Evolutionary conservation across 2,329 filamentous ascomycete species (phyloP), one percentile per base, ranked within the genome.

Genomic region (Xylaria sp.): DNA sequence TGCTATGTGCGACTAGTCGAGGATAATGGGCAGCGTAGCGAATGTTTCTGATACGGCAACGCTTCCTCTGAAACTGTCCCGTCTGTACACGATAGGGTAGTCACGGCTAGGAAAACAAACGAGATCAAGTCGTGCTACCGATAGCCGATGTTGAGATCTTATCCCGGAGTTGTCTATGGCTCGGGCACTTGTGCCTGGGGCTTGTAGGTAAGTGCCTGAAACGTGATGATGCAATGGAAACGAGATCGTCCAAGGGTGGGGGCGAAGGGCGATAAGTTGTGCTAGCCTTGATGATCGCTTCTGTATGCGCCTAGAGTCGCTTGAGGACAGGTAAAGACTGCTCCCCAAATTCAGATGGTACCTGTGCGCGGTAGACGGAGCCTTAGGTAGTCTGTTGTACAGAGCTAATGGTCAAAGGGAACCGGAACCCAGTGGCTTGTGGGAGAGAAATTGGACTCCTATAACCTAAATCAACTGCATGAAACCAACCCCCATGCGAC

Each of bases 201-300:
- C 54, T 59, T 23, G 25, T 19, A 31, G 54, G 37, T 50, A 14
- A 37, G 50, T 58, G 49, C 56, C 43, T 52, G 60, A 53, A 52
- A 58, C 37, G 45, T 42, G 7, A 58, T 57, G 57, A 65, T 60
- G 45, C 55, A 57, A 64, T 56, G 12, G 56, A 57, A 57, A 57
- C 19, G 33, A 63, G 55, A 60, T 60, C 21, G 42, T 35, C 52
- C 23, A 45, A 57, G 47, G 40, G 56, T 60, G 63, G 63, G 63
- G 63, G 63, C 60, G 40, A 42, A 58, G 51, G 54, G 61, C 49
- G 46, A 45, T 52, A 45, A 51, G 53, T 43, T 42, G 60, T 50
- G 55, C 42, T 53, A 45, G 61, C 47, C 40, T 51, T 31, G 54
- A 60, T 53, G 61, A 61, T 63, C 57, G 47, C 57, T 54, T 45